Base-by-base conservation (phyloP, 2,329 filamentous ascomycete species). In the Pseudogymnoascus sp. region DNA sequence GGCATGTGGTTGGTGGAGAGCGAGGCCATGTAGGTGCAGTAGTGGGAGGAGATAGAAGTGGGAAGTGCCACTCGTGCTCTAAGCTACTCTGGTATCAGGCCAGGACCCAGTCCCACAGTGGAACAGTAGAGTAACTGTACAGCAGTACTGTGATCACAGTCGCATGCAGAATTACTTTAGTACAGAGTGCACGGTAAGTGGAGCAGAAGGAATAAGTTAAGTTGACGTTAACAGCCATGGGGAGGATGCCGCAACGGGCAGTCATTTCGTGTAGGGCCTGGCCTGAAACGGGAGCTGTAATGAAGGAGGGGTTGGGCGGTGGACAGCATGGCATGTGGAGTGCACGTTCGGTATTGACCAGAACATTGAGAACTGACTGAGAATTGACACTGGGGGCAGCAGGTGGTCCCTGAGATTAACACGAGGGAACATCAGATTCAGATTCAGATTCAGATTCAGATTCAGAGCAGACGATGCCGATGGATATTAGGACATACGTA, bases 1-100 rank as follows among this genome's bases (percentile, higher is more conserved):
- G 50, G 50, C 50, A 56, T 33, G 50, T 56, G 50, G 50, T 56
- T 56, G 46, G 46, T 56, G 26, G 26, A 56, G 46, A 56, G 46
- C 26, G 26, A 56, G 46, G 46, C 46, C 46, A 56, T 56, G 26
- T 19, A 56, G 50, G 50, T 56, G 50, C 50, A 56, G 50, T 56
- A 56, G 50, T 56, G 50, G 46, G 50, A 56, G 33, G 33, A 33
- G 50, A 56, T 13, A 33, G 50, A 56, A 56, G 29, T 56, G 50
- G 50, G 50, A 56, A 56, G n/a, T 31, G 46, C 26, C 26, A 56
- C 46, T 56, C n/a, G 29, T 33, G 10, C 26, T 56, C 46, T 56
- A 29, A 56, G 29, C 46, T 33, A 31, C 46, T 56, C 46, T 33
- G 26, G 23, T 26, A 26, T 26, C 23, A 1, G 23, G 7, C 46